These are phyloP conservation scores for Trichocladium antarcticum DNA, from an alignment of 495 filamentous ascomycete species.

Conservation along the genomic window DNA sequence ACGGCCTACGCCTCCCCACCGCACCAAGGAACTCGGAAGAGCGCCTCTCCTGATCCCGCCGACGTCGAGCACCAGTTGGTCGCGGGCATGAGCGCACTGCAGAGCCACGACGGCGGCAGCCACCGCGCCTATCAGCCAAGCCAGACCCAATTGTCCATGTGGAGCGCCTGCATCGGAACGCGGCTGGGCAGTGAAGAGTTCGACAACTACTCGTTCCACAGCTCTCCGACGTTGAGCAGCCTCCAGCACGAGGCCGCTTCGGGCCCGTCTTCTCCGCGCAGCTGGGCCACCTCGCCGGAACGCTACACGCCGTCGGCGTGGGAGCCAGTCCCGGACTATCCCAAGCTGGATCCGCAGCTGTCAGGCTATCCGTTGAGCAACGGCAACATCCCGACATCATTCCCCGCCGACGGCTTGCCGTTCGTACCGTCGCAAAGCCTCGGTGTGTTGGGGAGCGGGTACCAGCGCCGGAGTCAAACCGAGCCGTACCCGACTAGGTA, in stretches of 20 bases:
- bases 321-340: conserved; percentile 11
- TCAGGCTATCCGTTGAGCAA: neutral
- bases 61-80: conserved; percentile 3
- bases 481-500: conserved; percentile 12
- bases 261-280: conserved; percentile 21
- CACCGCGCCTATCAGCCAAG: conserved; percentile 10
- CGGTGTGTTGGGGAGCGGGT: conserved; percentile 4
- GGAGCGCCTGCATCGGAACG: conserved; percentile 12
- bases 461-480: conserved; percentile 9
- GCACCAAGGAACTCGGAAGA: conserved; percentile 2
- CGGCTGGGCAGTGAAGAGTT: conserved; percentile 15
- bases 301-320: conserved; percentile 15
- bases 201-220: conserved; percentile 23
- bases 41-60: conserved; percentile 1
- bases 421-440: conserved; percentile 5
- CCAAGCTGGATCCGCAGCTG: conserved; percentile 6
- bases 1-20: conserved; percentile 8
- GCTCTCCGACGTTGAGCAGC: conserved; percentile 9
- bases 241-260: conserved; percentile 11
- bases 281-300: conserved; percentile 19
- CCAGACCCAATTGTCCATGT: conserved; percentile 7
- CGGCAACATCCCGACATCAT: conserved; percentile 6
- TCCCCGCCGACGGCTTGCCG: neutral
- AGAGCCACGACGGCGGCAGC: conserved; percentile 1
- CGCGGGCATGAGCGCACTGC: conserved; percentile 1